Evolutionary conservation across 768 basidiomycete genomes (phyloP), one percentile per base, ranked within the genome.

Genomic region (Lactarius deliciosus): DNA sequence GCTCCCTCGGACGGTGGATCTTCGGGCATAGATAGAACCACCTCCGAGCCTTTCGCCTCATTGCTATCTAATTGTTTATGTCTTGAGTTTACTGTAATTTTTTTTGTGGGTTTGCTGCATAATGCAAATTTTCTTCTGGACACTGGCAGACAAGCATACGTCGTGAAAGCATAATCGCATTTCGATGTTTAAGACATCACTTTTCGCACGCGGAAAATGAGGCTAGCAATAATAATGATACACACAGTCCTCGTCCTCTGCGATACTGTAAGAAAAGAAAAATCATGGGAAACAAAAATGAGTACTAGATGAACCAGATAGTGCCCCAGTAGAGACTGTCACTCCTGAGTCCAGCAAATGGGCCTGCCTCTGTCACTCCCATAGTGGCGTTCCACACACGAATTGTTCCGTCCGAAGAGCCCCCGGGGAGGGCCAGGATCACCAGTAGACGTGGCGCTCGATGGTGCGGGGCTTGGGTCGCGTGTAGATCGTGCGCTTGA

Each of bases 361-460:
- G 38, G 38, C 38, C 38, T 40, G 38, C 38, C 38, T 40, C 38
- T 40, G 38, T 40, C 38, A 3, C 38, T 16, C 38, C 38, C 11
- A 40, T 40, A 40, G 15, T 40, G 38, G 15, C 38, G 38, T 40
- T 40, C 38, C 38, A 40, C 38, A 40, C 38, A 40, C 38, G 38
- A 40, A 40, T 40, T 40, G 38, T 40, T 40, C 38, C 13, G 16
- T 40, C 50, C 50, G 13, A 25, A 15, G 5, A 53, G 50, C 50
- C 50, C 2, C 22, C 36, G 36, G 20, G 8, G 18, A 7, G 50
- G 25, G 50, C 50, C 15, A 32, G 25, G 30, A 66, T 66, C 64
- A 92, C 88, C 87, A 93, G 78, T 89, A 88, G 73, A 92, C 83
- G 68, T 83, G 81, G 64, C 91, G 87, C 76, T 92, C 90, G 73